Percentiles rank a stretch among this genome's conserved stretches.
These are phyloP conservation scores for Botrytis fabae DNA, from an alignment of 2,329 filamentous ascomycete species.

Conservation along the genomic window DNA sequence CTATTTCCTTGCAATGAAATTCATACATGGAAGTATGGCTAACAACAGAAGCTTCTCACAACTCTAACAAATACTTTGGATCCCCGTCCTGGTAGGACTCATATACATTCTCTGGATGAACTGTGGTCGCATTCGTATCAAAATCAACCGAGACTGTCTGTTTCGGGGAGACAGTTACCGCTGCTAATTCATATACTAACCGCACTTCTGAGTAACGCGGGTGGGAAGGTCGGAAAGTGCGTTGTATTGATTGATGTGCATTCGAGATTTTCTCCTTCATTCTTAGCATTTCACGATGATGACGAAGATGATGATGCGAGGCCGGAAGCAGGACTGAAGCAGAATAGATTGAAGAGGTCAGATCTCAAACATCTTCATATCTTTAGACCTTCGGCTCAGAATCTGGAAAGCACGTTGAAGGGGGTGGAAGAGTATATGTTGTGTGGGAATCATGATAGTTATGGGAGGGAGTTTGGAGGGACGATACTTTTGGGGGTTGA, in stretches of 20 bases:
- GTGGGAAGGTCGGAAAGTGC: background rate
- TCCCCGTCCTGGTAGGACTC: background rate
- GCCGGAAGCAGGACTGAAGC: background rate
- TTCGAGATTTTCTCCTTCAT: slow-evolving; percentile 53
- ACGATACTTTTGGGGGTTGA: slow-evolving; percentile 37
- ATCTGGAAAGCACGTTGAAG: slow-evolving; percentile 32
- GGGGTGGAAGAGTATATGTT: slow-evolving; percentile 39
- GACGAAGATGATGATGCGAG: background rate
- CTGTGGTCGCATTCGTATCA: background rate
- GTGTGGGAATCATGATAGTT: slow-evolving; percentile 34
- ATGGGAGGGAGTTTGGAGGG: slow-evolving; percentile 36
- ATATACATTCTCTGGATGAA: slow-evolving; percentile 5
- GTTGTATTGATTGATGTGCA: slow-evolving; percentile 53
- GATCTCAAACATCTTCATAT: slow-evolving; percentile 39
- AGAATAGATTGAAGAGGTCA: background rate
- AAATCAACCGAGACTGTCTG: slow-evolving; percentile 5
- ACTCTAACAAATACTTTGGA: slow-evolving; percentile 22
- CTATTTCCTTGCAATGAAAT: slow-evolving; percentile 1
- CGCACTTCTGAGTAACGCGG: slow-evolving; percentile 39
- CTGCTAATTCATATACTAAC: slow-evolving; percentile 6
- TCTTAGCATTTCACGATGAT: slow-evolving; percentile 23
- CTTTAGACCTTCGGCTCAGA: slow-evolving; percentile 29
- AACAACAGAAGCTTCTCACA: slow-evolving; percentile 27
- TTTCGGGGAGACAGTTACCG: slow-evolving; percentile 20
- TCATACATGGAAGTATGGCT: background rate